Evolutionary conservation across 345 rosid genomes (phyloP).

Genomic region (Rhizophora apiculata): DNA sequence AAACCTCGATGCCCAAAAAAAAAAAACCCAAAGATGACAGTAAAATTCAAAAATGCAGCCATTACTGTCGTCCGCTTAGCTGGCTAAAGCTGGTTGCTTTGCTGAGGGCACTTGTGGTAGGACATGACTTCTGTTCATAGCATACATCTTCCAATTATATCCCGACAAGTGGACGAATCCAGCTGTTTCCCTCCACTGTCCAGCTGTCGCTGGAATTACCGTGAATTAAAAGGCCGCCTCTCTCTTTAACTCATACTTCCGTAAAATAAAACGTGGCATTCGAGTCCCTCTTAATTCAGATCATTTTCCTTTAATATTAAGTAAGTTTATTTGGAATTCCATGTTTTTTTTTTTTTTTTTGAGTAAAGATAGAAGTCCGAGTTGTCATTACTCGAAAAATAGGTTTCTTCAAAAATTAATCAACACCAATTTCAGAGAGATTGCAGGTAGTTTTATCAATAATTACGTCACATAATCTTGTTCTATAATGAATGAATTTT

Average conservation of each 20-base stretch:
- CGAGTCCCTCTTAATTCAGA: too few relatives aligned
- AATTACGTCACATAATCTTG: slow-evolving; percentile 2
- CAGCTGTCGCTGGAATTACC: slow-evolving; percentile 44
- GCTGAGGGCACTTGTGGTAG: slow-evolving; percentile 4
- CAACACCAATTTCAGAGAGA: too few relatives aligned
- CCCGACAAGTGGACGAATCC: slow-evolving; percentile 6
- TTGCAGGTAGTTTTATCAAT: too few relatives aligned
- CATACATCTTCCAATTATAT: not conserved
- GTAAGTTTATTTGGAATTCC: too few relatives aligned
- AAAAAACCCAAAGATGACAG: not conserved
- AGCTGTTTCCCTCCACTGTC: slow-evolving; percentile 37
- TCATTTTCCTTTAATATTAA: too few relatives aligned
- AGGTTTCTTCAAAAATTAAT: too few relatives aligned
- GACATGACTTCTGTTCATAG: slow-evolving; percentile 17
- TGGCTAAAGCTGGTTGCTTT: slow-evolving; percentile 34
- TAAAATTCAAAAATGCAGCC: slow-evolving; percentile 40
- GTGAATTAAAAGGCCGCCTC: slow-evolving; percentile 15
- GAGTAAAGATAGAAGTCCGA: too few relatives aligned
- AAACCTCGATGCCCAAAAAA: slow-evolving; percentile 8
- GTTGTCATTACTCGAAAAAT: too few relatives aligned
- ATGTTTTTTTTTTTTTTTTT: too few relatives aligned
- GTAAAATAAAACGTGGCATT: too few relatives aligned
- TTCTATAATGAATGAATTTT: too few relatives aligned
- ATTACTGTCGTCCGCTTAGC: slow-evolving; percentile 34
- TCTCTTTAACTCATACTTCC: not conserved